Evolutionary conservation across 2,329 filamentous ascomycete species (phyloP).

Genomic region (Fusarium sororula): DNA sequence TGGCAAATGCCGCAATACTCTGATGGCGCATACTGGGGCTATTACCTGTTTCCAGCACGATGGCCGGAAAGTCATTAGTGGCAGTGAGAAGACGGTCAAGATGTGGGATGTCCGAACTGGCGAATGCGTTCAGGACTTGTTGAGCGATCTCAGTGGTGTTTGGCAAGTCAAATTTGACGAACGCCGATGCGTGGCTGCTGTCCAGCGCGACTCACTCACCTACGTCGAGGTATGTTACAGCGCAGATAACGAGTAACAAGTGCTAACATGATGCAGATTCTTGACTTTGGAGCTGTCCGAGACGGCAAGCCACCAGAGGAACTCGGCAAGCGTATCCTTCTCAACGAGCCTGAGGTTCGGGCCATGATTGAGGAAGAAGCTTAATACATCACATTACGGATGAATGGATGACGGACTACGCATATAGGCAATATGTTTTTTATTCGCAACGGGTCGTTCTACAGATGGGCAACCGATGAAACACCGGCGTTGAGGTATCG

Average conservation of each 20-base stretch:
- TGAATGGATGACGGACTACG: not conserved
- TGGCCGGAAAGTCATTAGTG: conserved; percentile 94
- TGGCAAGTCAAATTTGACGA: conserved; percentile 99
- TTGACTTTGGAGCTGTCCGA: conserved; percentile 94
- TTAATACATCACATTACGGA: conserved; percentile 20
- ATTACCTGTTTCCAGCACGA: conserved; percentile 99
- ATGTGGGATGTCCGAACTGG: conserved; percentile 98
- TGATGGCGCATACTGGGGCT: conserved; percentile 93
- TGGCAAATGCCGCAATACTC: conserved; percentile 86
- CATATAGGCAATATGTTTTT: conserved; percentile 24
- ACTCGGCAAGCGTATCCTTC: conserved; percentile 80
- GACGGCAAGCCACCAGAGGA: conserved; percentile 83
- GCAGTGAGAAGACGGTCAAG: conserved; percentile 94
- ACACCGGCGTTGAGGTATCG: conserved; percentile 37
- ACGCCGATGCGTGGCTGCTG: conserved; percentile 91
- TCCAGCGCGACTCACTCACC: conserved; percentile 90
- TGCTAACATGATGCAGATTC: conserved; percentile 68
- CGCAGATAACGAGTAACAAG: not conserved
- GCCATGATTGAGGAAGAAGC: conserved; percentile 58
- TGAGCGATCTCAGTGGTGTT: conserved; percentile 94
- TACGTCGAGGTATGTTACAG: conserved; percentile 86
- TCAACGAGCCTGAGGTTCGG: conserved; percentile 66
- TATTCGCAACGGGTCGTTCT: conserved; percentile 19
- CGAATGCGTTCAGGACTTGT: conserved; percentile 89
- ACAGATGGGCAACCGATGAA: conserved; percentile 26